These are phyloP conservation scores for Hypomyces perniciosus DNA, from an alignment of 2,329 filamentous ascomycete species.

Conservation along the genomic window DNA sequence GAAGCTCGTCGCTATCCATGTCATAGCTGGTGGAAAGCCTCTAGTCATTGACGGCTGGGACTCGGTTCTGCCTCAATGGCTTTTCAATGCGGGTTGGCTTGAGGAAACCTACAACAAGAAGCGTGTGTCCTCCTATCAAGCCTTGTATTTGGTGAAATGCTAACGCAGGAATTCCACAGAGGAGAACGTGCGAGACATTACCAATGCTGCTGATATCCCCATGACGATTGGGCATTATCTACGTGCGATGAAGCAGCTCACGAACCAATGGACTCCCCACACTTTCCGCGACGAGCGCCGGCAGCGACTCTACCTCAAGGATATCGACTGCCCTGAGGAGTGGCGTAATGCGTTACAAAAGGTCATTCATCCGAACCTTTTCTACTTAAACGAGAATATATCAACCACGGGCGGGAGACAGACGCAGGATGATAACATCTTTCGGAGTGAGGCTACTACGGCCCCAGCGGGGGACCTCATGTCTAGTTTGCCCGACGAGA, in stretches of 20 bases:
- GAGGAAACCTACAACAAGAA: conserved; percentile 73
- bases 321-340: conserved; percentile 86
- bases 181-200: conserved; percentile 79
- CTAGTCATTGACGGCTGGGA: conserved; percentile 90
- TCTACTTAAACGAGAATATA: conserved; percentile 82
- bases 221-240: conserved; percentile 90
- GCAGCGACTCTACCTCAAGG: conserved; percentile 90
- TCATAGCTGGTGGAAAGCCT: conserved; percentile 79
- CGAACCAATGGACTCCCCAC: conserved; percentile 70
- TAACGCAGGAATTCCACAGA: conserved; percentile 42
- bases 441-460: conserved; percentile 49
- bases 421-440: conserved; percentile 31
- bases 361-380: conserved; percentile 73
- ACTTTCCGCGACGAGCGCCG: conserved; percentile 74
- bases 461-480: conserved; percentile 85
- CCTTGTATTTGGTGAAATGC: conserved; percentile 5
- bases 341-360: conserved; percentile 78
- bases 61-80: conserved; percentile 62
- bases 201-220: conserved; percentile 64
- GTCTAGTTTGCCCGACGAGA: conserved; percentile 79
- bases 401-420: conserved; percentile 31
- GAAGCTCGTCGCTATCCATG: conserved; percentile 74
- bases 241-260: conserved; percentile 75
- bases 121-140: conserved; percentile 43
- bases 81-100: conserved; percentile 79